Evolutionary conservation across 805 yeast genomes (phyloP), one percentile per base, ranked within the genome.

Genomic region (Diddensiella santjacobensis): DNA sequence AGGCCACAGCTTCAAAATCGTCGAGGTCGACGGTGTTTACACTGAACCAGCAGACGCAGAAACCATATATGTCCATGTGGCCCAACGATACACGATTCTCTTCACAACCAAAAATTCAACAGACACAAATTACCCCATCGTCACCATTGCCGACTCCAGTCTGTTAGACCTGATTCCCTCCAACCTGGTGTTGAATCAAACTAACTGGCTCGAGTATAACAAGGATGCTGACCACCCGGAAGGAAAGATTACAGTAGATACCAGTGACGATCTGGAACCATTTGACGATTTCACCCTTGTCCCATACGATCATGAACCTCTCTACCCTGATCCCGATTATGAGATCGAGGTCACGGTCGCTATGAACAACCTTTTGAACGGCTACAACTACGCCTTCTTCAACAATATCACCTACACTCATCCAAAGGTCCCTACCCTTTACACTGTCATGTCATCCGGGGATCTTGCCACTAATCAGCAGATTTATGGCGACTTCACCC

Each of bases 331-430:
- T 20, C 81, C 90, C 11, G 95, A 87, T 64, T 56, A 59, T 39
- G 72, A 73, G 48, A 74, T 89, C 59, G 74, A 79, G n/a, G 71
- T 93, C 45, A 81, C 80, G 58, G 90, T 93, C 49, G 65, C 68
- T 22, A 89, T 93, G 97, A 83, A 84, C 66, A 87, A 87, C 73
- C 74, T 93, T 68, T 77, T 75, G 42, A 73, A 88, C 67, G 99
- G 99, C 72, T 74, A 83, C 54, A 89, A 89, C 72, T 93, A 93
- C 65, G 98, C 98, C n/a, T 85, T 91, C 71, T 88, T 91, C 83
- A 90, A 91, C 75, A 84, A 87, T 64, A 73, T 86, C 62, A 78
- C 95, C 20, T 93, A 79, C 69, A 72, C 78, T 30, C 65, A 78
- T 33, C 96, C 98, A 55, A 84, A 80, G 68, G 95, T 91, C 13